Conservation (phyloP, 306 rosid genomes). For the Mimosa pudica region DNA sequence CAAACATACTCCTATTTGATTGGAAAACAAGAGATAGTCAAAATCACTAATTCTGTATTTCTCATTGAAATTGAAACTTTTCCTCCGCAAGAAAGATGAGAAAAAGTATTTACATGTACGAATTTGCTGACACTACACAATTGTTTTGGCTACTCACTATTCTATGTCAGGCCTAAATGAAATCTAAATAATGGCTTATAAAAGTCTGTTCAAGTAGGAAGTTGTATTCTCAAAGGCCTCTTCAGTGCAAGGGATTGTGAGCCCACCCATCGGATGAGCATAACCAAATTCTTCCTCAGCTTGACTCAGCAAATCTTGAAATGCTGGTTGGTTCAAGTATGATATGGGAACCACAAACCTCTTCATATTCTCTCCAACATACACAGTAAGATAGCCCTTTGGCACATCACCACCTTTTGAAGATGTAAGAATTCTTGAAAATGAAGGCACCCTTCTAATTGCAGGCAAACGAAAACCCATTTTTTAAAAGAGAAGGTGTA, state of each 20-base stretch:
- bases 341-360: constrained; percentile 49
- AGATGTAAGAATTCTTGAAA: constrained; percentile 13
- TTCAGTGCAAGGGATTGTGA: constrained; percentile 53
- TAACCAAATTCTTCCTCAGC: constrained; percentile 55
- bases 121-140: constrained; percentile 10
- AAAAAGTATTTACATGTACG: background rate
- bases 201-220: background rate
- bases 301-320: constrained; percentile 41
- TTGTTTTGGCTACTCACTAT: constrained; percentile 18
- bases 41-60: background rate
- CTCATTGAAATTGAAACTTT: background rate
- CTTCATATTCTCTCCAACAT: constrained; percentile 53
- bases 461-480: constrained; percentile 40
- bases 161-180: constrained; percentile 6
- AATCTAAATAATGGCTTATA: background rate
- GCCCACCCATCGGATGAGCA: constrained; percentile 61
- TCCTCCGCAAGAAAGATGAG: background rate
- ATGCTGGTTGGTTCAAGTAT: constrained; percentile 46
- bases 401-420: constrained; percentile 34
- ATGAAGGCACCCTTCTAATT: constrained; percentile 16
- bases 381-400: constrained; percentile 52
- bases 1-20: background rate
- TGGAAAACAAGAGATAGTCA: background rate
- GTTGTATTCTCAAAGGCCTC: background rate
- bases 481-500: background rate